These are phyloP conservation scores for Chlorella vulgaris DNA, from an alignment of 139 green algal genomes.

Conservation along the genomic window DNA sequence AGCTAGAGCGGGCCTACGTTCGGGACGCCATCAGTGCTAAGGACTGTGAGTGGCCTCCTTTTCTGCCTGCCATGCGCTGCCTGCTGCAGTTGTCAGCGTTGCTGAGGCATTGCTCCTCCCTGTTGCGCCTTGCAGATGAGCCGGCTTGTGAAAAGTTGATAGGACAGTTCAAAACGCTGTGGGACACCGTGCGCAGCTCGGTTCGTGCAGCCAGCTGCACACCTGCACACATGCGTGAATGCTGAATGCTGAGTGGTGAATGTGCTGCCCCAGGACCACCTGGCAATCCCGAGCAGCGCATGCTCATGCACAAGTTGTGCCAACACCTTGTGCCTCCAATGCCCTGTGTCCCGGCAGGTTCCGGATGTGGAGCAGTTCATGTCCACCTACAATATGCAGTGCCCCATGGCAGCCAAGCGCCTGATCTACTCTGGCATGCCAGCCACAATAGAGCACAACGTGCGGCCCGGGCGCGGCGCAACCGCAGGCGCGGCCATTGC, in stretches of 20 bases:
- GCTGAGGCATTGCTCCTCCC: neutral
- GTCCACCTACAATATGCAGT: conserved; percentile 93
- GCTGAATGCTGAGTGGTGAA: too few relatives aligned
- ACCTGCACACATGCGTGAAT: too few relatives aligned
- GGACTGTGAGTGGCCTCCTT: conserved; percentile 48
- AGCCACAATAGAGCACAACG: conserved; percentile 83
- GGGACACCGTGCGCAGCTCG: conserved; percentile 67
- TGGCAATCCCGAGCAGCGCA: neutral
- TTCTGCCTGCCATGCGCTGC: neutral
- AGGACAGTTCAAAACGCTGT: conserved; percentile 90
- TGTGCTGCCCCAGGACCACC: neutral
- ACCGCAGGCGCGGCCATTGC: conserved; percentile 42
- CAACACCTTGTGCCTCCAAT: neutral
- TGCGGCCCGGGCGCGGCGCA: neutral
- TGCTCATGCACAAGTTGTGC: neutral
- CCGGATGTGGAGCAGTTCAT: conserved; percentile 91
- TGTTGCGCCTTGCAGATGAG: conserved; percentile 59
- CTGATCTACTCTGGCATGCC: conserved; percentile 84
- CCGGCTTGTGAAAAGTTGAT: conserved; percentile 88
- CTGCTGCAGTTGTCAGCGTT: neutral
- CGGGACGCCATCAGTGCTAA: conserved; percentile 75
- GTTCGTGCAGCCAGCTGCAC: conserved; percentile 40
- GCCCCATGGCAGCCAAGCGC: conserved; percentile 83
- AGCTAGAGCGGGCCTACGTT: conserved; percentile 88
- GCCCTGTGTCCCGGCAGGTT: conserved; percentile 58